These are phyloP conservation scores for Dipodascus geniculatus DNA, from an alignment of 805 yeast species.

Conservation along the genomic window DNA sequence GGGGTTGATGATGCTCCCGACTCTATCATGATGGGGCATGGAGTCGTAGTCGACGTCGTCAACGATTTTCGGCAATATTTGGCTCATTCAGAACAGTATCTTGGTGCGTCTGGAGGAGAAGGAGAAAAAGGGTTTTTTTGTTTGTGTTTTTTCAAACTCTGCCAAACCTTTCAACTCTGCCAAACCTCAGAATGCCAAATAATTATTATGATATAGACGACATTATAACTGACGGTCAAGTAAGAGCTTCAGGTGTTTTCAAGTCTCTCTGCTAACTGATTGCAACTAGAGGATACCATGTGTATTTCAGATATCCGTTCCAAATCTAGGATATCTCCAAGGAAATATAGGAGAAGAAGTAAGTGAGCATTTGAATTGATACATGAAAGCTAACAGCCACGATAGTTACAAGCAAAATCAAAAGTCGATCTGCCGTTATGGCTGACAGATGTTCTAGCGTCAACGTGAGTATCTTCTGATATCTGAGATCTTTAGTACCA, in stretches of 20 bases:
- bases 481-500: too few relatives aligned
- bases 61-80: neutral
- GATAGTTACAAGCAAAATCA: constrained; percentile 40
- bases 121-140: too few relatives aligned
- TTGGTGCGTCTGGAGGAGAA: neutral
- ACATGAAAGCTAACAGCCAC: neutral
- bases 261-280: constrained; percentile 23
- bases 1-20: constrained; percentile 3
- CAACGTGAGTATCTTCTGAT: constrained; percentile 24
- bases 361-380: constrained; percentile 5
- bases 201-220: constrained; percentile 25
- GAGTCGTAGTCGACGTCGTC: neutral
- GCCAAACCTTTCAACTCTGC: neutral
- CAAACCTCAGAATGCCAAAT: constrained; percentile 3
- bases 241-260: constrained; percentile 1
- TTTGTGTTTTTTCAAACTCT: neutral
- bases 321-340: constrained; percentile 80
- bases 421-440: constrained; percentile 76
- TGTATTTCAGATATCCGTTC: constrained; percentile 62
- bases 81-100: constrained; percentile 1
- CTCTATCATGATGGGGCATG: neutral
- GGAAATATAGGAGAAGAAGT: constrained; percentile 58
- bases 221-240: constrained; percentile 28
- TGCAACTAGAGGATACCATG: constrained; percentile 60
- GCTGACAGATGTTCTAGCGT: constrained; percentile 73